Conservation (phyloP, 2,329 filamentous ascomycete genomes). For the Fusarium sp. region DNA sequence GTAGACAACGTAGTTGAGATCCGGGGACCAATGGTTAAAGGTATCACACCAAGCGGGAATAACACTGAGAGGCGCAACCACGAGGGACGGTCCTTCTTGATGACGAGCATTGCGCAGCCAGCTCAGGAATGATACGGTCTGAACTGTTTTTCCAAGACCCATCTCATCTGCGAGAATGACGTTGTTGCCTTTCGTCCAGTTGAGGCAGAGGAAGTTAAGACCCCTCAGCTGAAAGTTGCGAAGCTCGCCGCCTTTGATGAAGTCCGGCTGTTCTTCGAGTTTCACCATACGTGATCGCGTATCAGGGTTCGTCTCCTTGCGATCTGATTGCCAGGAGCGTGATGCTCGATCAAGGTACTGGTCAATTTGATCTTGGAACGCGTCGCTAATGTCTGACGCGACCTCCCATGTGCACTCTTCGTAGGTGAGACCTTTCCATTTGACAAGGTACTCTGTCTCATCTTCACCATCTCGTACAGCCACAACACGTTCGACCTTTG, state of each 20-base stretch:
- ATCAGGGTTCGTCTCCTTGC: constrained; percentile 77
- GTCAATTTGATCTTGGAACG: constrained; percentile 91
- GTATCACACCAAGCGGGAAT: constrained; percentile 99
- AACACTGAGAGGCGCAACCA: constrained; percentile 96
- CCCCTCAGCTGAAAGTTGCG: constrained; percentile 94
- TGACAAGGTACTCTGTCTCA: constrained; percentile 89
- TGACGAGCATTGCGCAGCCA: constrained; percentile 91
- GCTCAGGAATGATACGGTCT: constrained; percentile 96
- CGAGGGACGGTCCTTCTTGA: constrained; percentile 94
- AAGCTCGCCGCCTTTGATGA: constrained; percentile 85
- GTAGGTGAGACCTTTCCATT: constrained; percentile 96
- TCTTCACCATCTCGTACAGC: constrained; percentile 82
- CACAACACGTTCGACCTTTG: constrained; percentile 92
- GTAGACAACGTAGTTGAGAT: constrained; percentile 97
- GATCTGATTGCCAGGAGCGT: constrained; percentile 83
- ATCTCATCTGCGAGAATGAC: constrained; percentile 99
- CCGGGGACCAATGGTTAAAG: constrained; percentile 95
- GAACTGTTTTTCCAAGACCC: constrained; percentile 97
- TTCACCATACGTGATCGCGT: constrained; percentile 80
- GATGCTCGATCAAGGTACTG: constrained; percentile 86
- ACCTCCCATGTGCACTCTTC: constrained; percentile 95
- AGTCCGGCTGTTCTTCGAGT: constrained; percentile 83
- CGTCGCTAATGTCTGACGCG: constrained; percentile 76
- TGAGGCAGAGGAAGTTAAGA: constrained; percentile 93
- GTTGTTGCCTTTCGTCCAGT: constrained; percentile 94